Base-by-base conservation (phyloP, 805 yeast genomes). In the Nakazawaea ishiwadae region DNA sequence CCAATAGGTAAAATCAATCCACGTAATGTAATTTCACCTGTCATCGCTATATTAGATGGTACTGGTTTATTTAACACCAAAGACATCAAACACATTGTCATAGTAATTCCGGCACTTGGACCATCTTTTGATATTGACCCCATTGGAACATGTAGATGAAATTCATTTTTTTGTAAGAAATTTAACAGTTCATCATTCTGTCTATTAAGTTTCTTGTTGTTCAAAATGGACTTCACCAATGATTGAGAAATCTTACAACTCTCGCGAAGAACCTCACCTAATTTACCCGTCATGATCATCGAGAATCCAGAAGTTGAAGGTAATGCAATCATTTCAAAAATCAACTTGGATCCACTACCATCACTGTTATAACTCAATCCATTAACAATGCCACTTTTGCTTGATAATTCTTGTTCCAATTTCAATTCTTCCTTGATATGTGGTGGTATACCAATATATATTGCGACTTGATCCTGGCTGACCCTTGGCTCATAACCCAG, bases 281-380 rank as follows among this genome's bases (percentile, higher is more conserved):
- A 67, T 45, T 85, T 72, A 15, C 96, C 96, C 0, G 96, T 88
- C 65, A 85, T 76, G 35, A 69, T 73, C 37, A 86, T 65, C 10
- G 66, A 51, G 51, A 71, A 47, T 50, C 59, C n/a, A n/a, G n/a
- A 44, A 19, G 61, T 55, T 5, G 66, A 67, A 15, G 82, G 83
- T 48, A 83, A 75, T 12, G 81, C 78, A 29, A 85, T 75, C 51
- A 88, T 77, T 56, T 89, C 96, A 57, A 89, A 84, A 12, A 81
- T 75, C 39, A 89, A 65, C 1, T 85, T 78, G 1, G 91, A 81
- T 0, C 96, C 96, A 4, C 84, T 78, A 1, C 96, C 96, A 51
- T 83, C 85, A 3, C 88, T 78, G 63, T 84, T 87, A 59, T 88
- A 89, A 2, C 96, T 86, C 45, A 89, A 65, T 0, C 96, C 97